phyloP scores from a whole-genome alignment of 495 filamentous ascomycete genomes.

The Tetracladium marchalianum region DNA sequence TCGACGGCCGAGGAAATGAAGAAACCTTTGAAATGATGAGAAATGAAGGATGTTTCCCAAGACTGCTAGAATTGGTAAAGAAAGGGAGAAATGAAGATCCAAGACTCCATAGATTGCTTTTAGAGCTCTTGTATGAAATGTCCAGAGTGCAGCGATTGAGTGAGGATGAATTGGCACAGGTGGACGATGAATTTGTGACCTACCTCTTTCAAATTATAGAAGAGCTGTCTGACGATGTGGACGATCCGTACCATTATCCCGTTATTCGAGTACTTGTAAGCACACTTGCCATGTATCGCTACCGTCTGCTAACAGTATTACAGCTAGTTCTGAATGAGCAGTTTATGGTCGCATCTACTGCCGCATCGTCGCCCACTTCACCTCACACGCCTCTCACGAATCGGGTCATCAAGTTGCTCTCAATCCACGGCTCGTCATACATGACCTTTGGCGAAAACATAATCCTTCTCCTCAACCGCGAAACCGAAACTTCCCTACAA shows the following conservation, averaged over 20 bases:
- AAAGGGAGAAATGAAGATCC: conserved; percentile 49
- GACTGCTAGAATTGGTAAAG: conserved; percentile 75
- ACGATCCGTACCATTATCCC: conserved; percentile 94
- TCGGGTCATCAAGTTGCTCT: conserved; percentile 82
- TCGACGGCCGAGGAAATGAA: conserved; percentile 76
- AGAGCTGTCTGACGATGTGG: conserved; percentile 74
- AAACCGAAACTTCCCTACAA: conserved; percentile 87
- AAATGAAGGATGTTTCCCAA: conserved; percentile 69
- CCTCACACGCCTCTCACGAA: conserved; percentile 69
- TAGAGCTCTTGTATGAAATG: conserved; percentile 96
- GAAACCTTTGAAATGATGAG: conserved; percentile 78
- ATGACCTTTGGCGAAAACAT: conserved; percentile 98
- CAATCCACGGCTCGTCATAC: conserved; percentile 65
- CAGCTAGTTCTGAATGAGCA: conserved; percentile 96
- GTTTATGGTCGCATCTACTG: conserved; percentile 75
- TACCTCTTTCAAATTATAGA: conserved; percentile 87
- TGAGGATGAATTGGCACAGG: conserved; percentile 62
- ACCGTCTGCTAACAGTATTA: conserved; percentile 9
- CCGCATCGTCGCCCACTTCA: conserved; percentile 29
- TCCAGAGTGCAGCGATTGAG: conserved; percentile 79
- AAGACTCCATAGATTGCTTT: conserved; percentile 66
- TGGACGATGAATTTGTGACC: conserved; percentile 78
- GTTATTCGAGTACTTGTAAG: conserved; percentile 84
- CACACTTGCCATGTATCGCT: conserved; percentile 7
- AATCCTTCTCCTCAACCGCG: conserved; percentile 89